Percentiles rank a stretch among this genome's conserved stretches.
phyloP scores from a whole-genome alignment of 192 early-diverging fungal species.

The Radiomyces spectabilis region DNA sequence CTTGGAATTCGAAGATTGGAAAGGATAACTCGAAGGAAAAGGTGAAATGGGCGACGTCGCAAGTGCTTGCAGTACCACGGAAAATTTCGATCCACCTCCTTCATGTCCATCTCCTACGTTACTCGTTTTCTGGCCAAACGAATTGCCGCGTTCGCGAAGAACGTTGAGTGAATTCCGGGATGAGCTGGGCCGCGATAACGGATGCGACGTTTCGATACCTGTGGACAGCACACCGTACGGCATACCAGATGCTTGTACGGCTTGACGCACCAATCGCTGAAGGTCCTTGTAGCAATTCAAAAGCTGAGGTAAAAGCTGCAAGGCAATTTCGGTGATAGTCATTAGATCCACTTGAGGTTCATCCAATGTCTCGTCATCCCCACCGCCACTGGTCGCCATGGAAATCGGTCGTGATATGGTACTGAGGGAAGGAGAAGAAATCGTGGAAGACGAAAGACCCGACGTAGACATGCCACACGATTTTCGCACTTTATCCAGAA shows the following conservation, averaged over 20 bases:
- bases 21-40: constrained; percentile 20
- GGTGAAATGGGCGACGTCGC: constrained; percentile 15
- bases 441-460: constrained; percentile 9
- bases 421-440: constrained; percentile 9
- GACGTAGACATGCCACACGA: constrained; percentile 11
- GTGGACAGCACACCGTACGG: background rate
- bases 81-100: background rate
- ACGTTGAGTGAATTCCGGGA: constrained; percentile 15
- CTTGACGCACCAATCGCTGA: constrained; percentile 12
- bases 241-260: constrained; percentile 3
- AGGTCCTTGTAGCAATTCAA: constrained; percentile 22
- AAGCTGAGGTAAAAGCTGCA: constrained; percentile 20
- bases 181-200: background rate
- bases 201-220: background rate
- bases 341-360: constrained; percentile 9
- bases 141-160: constrained; percentile 16
- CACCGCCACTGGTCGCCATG: background rate
- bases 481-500: constrained; percentile 28
- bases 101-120: too few species aligned
- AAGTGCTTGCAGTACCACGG: constrained; percentile 16
- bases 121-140: too few species aligned
- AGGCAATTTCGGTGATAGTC: constrained; percentile 4
- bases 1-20: constrained; percentile 1
- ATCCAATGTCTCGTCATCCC: constrained; percentile 7
- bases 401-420: constrained; percentile 8